phyloP scores from a whole-genome alignment of 1,284 basidiomycete species.

The Austroboletus rostrupii region DNA sequence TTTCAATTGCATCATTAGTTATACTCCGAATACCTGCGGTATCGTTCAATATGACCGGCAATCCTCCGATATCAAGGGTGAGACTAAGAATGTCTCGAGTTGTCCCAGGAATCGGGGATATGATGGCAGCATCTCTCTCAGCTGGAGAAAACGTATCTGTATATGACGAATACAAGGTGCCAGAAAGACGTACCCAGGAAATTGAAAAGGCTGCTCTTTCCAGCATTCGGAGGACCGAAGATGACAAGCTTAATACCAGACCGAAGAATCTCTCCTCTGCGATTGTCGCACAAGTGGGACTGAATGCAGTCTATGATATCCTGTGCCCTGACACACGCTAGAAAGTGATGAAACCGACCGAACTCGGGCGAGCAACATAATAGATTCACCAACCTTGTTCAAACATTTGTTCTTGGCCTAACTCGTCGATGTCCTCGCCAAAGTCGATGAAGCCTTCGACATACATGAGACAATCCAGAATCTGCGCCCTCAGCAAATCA shows the following conservation, averaged over 20 bases:
- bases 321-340: constrained; percentile 48
- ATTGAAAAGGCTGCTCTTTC: constrained; percentile 83
- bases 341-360: constrained; percentile 1
- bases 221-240: constrained; percentile 87
- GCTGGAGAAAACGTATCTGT: constrained; percentile 39
- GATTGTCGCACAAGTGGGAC: constrained; percentile 59
- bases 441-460: constrained; percentile 90
- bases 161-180: neutral
- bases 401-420: constrained; percentile 37
- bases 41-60: constrained; percentile 77
- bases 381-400: constrained; percentile 56
- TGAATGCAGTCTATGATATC: constrained; percentile 49
- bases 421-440: constrained; percentile 77
- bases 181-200: constrained; percentile 56
- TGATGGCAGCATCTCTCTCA: constrained; percentile 84
- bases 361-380: neutral
- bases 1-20: constrained; percentile 66
- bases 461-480: constrained; percentile 70
- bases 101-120: constrained; percentile 81
- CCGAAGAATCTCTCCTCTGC: constrained; percentile 79
- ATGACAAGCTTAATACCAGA: constrained; percentile 79
- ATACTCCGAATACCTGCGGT: constrained; percentile 81
- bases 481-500: constrained; percentile 57
- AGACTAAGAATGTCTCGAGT: constrained; percentile 84
- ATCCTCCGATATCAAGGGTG: constrained; percentile 80